Evolutionary conservation across 495 filamentous ascomycete genomes (phyloP).

Genomic region (Xylona heveae): DNA sequence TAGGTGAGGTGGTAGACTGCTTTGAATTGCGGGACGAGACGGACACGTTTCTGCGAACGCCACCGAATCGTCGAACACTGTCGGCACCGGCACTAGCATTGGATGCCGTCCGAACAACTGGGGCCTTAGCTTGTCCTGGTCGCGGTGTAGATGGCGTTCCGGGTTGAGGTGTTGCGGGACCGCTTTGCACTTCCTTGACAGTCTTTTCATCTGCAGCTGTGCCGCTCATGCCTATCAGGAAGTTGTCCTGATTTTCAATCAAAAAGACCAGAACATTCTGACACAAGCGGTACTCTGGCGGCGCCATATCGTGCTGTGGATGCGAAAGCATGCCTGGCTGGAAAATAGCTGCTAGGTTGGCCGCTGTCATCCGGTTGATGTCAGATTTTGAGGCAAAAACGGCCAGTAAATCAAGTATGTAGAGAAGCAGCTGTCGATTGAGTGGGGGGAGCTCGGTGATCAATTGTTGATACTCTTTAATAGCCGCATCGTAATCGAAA

Average conservation of each 20-base stretch:
- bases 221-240: conserved; percentile 84
- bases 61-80: conserved; percentile 58
- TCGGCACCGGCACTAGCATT: conserved; percentile 74
- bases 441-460: conserved; percentile 86
- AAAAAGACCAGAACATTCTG: conserved; percentile 96
- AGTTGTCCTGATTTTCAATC: conserved; percentile 88
- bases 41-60: conserved; percentile 68
- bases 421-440: conserved; percentile 86
- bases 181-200: conserved; percentile 61
- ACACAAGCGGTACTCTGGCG: conserved; percentile 78
- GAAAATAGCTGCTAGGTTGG: conserved; percentile 93
- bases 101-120: conserved; percentile 55
- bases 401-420: conserved; percentile 92
- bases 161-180: conserved; percentile 28
- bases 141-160: conserved; percentile 29
- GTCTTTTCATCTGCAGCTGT: conserved; percentile 78
- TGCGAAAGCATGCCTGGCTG: conserved; percentile 92
- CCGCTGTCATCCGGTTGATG: conserved; percentile 86
- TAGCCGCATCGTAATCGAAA: conserved; percentile 59
- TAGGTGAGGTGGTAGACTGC: conserved; percentile 41
- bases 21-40: conserved; percentile 45
- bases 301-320: conserved; percentile 84
- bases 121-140: conserved; percentile 25
- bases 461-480: conserved; percentile 62
- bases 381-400: conserved; percentile 97